Conservation (phyloP, 2,329 filamentous ascomycete species). For the Aspergillus brasiliensis region DNA sequence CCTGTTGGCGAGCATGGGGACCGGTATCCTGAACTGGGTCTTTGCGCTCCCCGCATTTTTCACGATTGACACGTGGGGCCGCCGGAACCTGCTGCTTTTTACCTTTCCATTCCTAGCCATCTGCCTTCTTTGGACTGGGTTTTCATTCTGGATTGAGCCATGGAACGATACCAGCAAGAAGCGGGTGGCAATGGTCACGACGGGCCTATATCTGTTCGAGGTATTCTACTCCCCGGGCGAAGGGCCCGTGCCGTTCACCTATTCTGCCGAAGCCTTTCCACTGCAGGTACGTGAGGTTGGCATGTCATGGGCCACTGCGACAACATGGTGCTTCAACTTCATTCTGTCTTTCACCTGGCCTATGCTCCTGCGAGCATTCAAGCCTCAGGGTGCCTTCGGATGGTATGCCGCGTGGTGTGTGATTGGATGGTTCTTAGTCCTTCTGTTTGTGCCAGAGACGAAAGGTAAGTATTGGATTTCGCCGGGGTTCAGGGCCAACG, state of each 20-base stretch:
- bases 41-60: slow-evolving; percentile 66
- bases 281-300: slow-evolving; percentile 63
- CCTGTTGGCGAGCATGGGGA: slow-evolving; percentile 63
- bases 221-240: slow-evolving; percentile 59
- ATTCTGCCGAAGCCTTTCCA: slow-evolving; percentile 66
- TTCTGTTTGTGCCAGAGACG: slow-evolving; percentile 56
- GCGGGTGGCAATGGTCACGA: slow-evolving; percentile 46
- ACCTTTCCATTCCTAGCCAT: slow-evolving; percentile 64
- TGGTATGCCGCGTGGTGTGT: slow-evolving; percentile 61
- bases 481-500: background rate
- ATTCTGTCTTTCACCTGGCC: slow-evolving; percentile 58
- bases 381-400: slow-evolving; percentile 56
- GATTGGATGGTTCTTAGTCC: slow-evolving; percentile 55
- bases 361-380: slow-evolving; percentile 50
- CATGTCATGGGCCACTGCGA: slow-evolving; percentile 61
- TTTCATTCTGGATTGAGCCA: slow-evolving; percentile 53
- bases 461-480: slow-evolving; percentile 34
- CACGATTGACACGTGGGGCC: slow-evolving; percentile 68
- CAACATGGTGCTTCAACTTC: slow-evolving; percentile 60
- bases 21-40: slow-evolving; percentile 66
- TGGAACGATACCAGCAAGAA: slow-evolving; percentile 31
- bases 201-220: slow-evolving; percentile 52
- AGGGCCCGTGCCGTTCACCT: slow-evolving; percentile 65
- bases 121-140: slow-evolving; percentile 48
- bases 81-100: slow-evolving; percentile 62